Conservation (phyloP, 352 stramenopile species). For the Phytophthora lateralis region DNA sequence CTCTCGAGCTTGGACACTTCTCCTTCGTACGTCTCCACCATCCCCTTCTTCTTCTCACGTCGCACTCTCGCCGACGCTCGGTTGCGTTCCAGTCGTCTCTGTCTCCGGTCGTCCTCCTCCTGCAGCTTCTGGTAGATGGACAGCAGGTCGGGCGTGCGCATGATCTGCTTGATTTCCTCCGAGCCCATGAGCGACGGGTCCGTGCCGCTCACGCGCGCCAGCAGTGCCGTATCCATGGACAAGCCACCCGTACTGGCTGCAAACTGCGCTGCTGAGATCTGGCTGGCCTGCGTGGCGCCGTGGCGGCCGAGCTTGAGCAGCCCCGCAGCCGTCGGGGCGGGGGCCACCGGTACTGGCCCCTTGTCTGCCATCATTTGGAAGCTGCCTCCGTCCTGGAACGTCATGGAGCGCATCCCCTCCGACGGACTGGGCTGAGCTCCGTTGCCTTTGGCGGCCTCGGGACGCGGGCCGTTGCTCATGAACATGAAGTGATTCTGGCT, state of each 20-base stretch:
- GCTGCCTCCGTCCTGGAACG: constrained; percentile 51
- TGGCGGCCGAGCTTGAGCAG: constrained; percentile 42
- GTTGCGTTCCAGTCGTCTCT: constrained; percentile 80
- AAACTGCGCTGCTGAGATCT: constrained; percentile 83
- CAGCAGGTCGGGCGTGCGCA: constrained; percentile 79
- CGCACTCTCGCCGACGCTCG: constrained; percentile 79
- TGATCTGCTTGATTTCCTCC: constrained; percentile 90
- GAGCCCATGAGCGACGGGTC: constrained; percentile 79
- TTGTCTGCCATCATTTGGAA: constrained; percentile 41
- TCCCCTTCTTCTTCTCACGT: constrained; percentile 88
- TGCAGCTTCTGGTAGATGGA: constrained; percentile 91
- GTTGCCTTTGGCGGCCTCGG: constrained; percentile 13
- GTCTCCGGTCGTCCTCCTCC: constrained; percentile 82
- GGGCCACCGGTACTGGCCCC: neutral
- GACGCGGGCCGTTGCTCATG: constrained; percentile 21
- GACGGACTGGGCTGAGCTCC: constrained; percentile 48
- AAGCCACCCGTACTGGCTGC: constrained; percentile 79
- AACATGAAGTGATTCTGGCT: constrained; percentile 58
- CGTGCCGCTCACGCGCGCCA: constrained; percentile 81
- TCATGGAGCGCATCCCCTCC: constrained; percentile 64
- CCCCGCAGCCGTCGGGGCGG: constrained; percentile 9
- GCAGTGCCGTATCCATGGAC: constrained; percentile 77
- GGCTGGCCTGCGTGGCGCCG: constrained; percentile 36
- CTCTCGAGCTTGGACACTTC: constrained; percentile 90
- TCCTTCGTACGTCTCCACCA: constrained; percentile 87